Evolutionary conservation across 1,284 basidiomycete species (phyloP).

Genomic region (Cutaneotrichosporon dermatis): DNA sequence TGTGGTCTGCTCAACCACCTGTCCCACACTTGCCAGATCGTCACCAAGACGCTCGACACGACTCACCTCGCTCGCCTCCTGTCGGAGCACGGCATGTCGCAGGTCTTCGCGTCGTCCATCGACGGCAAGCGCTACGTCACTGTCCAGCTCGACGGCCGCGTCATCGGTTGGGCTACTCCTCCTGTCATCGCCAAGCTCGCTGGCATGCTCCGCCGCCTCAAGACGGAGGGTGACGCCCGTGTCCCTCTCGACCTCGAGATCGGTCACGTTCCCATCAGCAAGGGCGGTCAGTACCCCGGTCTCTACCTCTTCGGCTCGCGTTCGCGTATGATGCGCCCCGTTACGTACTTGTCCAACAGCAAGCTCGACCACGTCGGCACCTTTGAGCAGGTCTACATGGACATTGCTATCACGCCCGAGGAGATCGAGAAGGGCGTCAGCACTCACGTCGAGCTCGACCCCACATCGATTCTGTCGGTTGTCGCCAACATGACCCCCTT

Average conservation of each 20-base stretch:
- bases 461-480: constrained; percentile 89
- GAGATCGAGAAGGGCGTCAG: constrained; percentile 81
- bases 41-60: constrained; percentile 71
- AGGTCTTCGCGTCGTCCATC: constrained; percentile 69
- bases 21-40: constrained; percentile 86
- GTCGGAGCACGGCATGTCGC: constrained; percentile 88
- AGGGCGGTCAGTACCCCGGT: constrained; percentile 95
- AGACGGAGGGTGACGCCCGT: constrained; percentile 78
- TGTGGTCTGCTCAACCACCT: constrained; percentile 98
- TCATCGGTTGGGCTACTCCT: constrained; percentile 92
- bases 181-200: constrained; percentile 74
- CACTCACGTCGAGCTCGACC: constrained; percentile 87
- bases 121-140: constrained; percentile 77
- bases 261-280: constrained; percentile 81
- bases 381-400: constrained; percentile 99
- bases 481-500: constrained; percentile 62
- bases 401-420: constrained; percentile 85
- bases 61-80: constrained; percentile 78
- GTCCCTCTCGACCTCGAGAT: constrained; percentile 95
- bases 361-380: constrained; percentile 86
- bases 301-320: constrained; percentile 86
- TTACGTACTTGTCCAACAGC: constrained; percentile 82
- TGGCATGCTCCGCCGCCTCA: constrained; percentile 82
- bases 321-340: constrained; percentile 96
- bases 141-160: constrained; percentile 88